A percentile compares a stretch with the other conserved stretches of the same genome.
Conservation (phyloP, 2,329 filamentous ascomycete genomes). For the Sporothrix sp. region DNA sequence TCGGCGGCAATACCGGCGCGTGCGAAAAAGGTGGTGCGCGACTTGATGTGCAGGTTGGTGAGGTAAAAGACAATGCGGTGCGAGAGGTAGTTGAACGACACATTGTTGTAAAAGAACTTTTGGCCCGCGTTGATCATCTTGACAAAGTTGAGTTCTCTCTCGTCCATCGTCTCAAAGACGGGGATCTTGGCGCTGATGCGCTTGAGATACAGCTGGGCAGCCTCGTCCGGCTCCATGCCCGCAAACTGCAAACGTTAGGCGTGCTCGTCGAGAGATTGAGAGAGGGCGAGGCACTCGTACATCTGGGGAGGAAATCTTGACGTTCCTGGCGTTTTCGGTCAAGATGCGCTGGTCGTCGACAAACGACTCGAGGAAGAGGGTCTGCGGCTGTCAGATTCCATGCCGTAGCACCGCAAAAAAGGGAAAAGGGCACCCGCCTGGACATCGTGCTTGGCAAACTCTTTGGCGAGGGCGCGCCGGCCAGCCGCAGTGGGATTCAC, state of each 20-base stretch:
- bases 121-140: conserved; percentile 99
- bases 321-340: conserved; percentile 89
- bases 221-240: conserved; percentile 85
- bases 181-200: conserved; percentile 90
- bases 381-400: conserved; percentile 40
- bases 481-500: conserved; percentile 85
- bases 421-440: conserved; percentile 43
- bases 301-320: conserved; percentile 96
- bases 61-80: conserved; percentile 98
- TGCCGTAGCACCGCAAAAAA: too few relatives aligned
- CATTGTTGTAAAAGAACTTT: conserved; percentile 90
- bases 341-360: conserved; percentile 91
- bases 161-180: conserved; percentile 93
- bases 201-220: conserved; percentile 80
- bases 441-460: conserved; percentile 96
- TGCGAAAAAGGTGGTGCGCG: conserved; percentile 85
- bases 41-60: conserved; percentile 94
- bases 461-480: conserved; percentile 76
- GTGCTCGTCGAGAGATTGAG: too few relatives aligned
- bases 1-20: conserved; percentile 79
- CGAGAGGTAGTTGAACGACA: conserved; percentile 91
- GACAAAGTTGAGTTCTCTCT: conserved; percentile 89
- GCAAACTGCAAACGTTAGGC: conserved; percentile 51
- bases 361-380: conserved; percentile 91
- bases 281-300: too few relatives aligned